Evolutionary conservation across 768 basidiomycete genomes (phyloP), one percentile per base, ranked within the genome.

Genomic region (Suillus plorans): DNA sequence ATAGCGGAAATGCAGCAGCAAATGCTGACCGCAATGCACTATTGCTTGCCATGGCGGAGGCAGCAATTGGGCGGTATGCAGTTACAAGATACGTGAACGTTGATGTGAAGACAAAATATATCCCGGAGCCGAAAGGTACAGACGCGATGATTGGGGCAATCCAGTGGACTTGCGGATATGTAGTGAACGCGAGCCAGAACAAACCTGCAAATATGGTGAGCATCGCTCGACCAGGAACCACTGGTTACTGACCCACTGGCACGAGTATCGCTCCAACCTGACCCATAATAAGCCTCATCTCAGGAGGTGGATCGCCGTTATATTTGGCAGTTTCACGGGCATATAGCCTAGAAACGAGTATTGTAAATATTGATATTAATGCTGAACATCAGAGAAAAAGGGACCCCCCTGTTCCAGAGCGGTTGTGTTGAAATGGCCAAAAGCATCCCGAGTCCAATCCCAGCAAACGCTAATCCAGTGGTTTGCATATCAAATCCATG

Each of bases 11-110:
- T 2, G 75, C 80, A 2, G 79, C 80, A 0, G 84, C 85, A 64
- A 87, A 85, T 0, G 75, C 69, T 13, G 75, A 79, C 1, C 87
- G 73, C 64, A 84, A 65, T 56, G 84, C 84, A 2, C 76, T 75
- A 71, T 95, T 95, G 76, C 87, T 84, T 0, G 90, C 85, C 71
- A 89, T 82, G 0, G 91, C 89, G 50, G 85, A 87, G 2, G 85
- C 82, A 0, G 85, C 83, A 44, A 83, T 76, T 2, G 83, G 82
- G 14, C 83, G 79, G 68, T 83, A 84, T 13, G 83, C 80, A 22
- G 80, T 79, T 22, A 85, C 84, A 58, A 85, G 78, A 70, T 82
- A 86, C 72, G 81, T 89, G 76, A 90, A 91, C 4, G 85, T 86
- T 9, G 85, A 84, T 1, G 87, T 87, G 77, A 89, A 94, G 49